Percentiles rank a stretch among this genome's conserved stretches.
phyloP scores from a whole-genome alignment of 2,329 filamentous ascomycete species.

The Epichloe brachyelytri region DNA sequence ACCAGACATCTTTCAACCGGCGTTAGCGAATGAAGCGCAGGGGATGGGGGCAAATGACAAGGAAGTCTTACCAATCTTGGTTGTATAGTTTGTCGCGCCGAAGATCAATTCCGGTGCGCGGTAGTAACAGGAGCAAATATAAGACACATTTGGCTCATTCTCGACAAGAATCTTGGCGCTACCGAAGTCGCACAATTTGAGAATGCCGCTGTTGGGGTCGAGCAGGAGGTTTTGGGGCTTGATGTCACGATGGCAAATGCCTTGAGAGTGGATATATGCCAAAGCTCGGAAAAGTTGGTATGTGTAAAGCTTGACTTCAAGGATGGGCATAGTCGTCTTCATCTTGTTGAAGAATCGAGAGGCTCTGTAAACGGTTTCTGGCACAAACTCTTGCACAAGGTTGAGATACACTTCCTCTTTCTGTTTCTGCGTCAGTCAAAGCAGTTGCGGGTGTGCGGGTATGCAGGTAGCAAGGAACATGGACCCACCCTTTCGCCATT shows the following conservation, averaged over 20 bases:
- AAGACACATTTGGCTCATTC: constrained; percentile 98
- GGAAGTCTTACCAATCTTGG: constrained; percentile 77
- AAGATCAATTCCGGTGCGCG: constrained; percentile 96
- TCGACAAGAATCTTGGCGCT: constrained; percentile 97
- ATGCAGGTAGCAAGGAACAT: background rate
- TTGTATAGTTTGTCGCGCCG: constrained; percentile 97
- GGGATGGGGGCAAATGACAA: constrained; percentile 2
- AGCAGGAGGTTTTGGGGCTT: constrained; percentile 96
- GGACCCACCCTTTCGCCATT: constrained; percentile 83
- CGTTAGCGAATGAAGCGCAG: constrained; percentile 1
- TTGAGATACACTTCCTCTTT: constrained; percentile 99
- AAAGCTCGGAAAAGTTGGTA: constrained; percentile 98
- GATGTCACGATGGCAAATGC: constrained; percentile 97
- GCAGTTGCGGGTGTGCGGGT: background rate
- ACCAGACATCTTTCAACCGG: constrained; percentile 78
- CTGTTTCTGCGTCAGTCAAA: constrained; percentile 27
- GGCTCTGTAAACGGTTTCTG: constrained; percentile 94
- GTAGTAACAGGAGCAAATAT: constrained; percentile 99
- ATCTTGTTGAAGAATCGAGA: constrained; percentile 99
- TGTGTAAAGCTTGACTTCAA: constrained; percentile 98
- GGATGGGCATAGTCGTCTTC: constrained; percentile 98
- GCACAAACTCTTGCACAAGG: constrained; percentile 93
- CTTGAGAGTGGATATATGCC: constrained; percentile 97
- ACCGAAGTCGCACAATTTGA: constrained; percentile 98
- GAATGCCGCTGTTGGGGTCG: constrained; percentile 77